Base-by-base conservation (phyloP, 2,329 filamentous ascomycete species). In the Fusarium sp. region DNA sequence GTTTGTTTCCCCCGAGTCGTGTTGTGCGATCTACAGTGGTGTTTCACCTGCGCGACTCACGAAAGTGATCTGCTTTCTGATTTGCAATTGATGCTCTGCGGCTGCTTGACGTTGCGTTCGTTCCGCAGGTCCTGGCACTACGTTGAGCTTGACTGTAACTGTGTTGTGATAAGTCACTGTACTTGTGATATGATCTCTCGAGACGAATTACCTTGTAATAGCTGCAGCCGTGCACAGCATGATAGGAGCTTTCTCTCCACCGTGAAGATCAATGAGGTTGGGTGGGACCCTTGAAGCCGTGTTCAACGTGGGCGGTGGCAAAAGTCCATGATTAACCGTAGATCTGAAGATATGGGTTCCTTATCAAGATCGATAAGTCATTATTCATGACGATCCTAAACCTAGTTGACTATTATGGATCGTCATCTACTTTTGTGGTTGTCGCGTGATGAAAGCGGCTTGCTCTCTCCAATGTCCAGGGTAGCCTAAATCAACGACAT, bases 1-100 rank as follows among this genome's bases (percentile, higher is more conserved):
- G 32, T 57, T 45, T 51, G 32, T 53, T 48, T 53, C 55, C 57
- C 51, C 50, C 66, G 51, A 66, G 54, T 54, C 51, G 58, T 55
- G 53, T 28, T 30, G 55, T 43, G 23, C 63, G 67, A 68, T 71
- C 67, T 71, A 43, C 63, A 59, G 40, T 30, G 14, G 25, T 23
- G 59, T 64, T 50, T 49, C 46, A 64, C 59, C 6, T 34, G 53
- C 53, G 30, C 48, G 54, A 68, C 53, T 68, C 54, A 20, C n/a
- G 14, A 27, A 46, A 30, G 20, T 63, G 27, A 32, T 45, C 7
- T 40, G 28, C 28, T 49, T 40, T 43, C 27, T 41, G 23, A n/a
- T 45, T 30, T 37, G 40, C 48, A 40, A 25, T 23, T 47, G 23
- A 48, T 37, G 10, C 32, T 41, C 6, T 28, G 25, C 16, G 23